phyloP scores from a whole-genome alignment of 2,329 filamentous ascomycete species.

The Paraconiothyrium sp. region DNA sequence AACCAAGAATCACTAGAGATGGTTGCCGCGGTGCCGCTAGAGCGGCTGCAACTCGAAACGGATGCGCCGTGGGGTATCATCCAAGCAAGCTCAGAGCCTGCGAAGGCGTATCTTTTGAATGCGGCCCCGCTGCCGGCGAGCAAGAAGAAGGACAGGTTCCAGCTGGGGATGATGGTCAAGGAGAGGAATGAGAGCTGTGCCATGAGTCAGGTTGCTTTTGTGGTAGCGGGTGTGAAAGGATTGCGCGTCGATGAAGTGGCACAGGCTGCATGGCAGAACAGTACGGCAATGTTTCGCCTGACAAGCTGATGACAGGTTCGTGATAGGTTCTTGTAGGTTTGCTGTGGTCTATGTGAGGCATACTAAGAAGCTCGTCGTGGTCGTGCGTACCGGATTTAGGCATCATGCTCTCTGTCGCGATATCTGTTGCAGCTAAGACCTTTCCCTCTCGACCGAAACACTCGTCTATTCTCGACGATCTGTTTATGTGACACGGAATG shows the following conservation, averaged over 20 bases:
- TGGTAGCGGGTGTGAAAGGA: slow-evolving; percentile 61
- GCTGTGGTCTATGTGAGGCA: too few relatives aligned
- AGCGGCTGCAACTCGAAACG: slow-evolving; percentile 58
- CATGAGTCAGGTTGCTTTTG: slow-evolving; percentile 58
- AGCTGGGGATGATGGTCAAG: slow-evolving; percentile 59
- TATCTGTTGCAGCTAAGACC: too few relatives aligned
- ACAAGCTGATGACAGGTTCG: neutral
- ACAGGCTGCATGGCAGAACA: slow-evolving; percentile 52
- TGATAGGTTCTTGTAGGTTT: too few relatives aligned
- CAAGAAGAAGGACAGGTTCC: slow-evolving; percentile 63
- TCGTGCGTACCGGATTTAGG: too few relatives aligned
- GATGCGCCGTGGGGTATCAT: slow-evolving; percentile 62
- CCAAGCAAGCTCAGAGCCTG: slow-evolving; percentile 45
- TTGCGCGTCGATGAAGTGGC: slow-evolving; percentile 55
- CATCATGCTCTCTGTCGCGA: too few relatives aligned
- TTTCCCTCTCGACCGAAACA: too few relatives aligned
- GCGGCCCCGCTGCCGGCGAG: slow-evolving; percentile 51
- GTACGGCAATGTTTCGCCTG: slow-evolving; percentile 17
- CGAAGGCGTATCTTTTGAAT: slow-evolving; percentile 55
- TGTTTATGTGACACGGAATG: too few relatives aligned
- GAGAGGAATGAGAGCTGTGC: slow-evolving; percentile 62
- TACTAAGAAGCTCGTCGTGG: too few relatives aligned
- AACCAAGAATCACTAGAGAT: slow-evolving; percentile 54
- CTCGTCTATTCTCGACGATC: too few relatives aligned
- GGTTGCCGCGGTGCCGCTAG: slow-evolving; percentile 54